Conservation (phyloP, 306 rosid genomes). For the Prunus salicina region DNA sequence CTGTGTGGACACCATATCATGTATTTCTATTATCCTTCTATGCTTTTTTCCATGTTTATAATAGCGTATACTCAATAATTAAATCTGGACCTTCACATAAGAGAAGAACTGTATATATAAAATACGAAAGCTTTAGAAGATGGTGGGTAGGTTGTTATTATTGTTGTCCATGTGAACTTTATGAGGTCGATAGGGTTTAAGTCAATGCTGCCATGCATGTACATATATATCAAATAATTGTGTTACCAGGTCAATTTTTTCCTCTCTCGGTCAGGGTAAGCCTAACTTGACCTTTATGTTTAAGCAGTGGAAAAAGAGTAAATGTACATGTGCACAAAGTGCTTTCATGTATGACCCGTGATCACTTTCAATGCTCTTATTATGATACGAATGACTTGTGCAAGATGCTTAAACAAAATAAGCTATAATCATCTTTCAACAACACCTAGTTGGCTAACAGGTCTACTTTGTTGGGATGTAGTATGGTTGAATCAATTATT, state of each 20-base stretch:
- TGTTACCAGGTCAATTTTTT: neutral
- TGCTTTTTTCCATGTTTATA: fast-evolving
- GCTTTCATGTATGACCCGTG: neutral
- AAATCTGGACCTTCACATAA: fast-evolving
- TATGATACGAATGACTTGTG: neutral
- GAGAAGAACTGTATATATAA: neutral
- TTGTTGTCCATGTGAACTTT: neutral
- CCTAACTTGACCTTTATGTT: slow-evolving; percentile 34
- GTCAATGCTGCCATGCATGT: neutral
- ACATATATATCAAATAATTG: neutral
- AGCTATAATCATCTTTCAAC: neutral
- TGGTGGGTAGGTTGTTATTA: neutral
- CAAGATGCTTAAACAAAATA: neutral
- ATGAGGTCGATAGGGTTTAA: neutral
- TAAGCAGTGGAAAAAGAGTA: slow-evolving; percentile 7
- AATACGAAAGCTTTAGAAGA: neutral
- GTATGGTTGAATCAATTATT: neutral
- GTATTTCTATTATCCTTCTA: too few species aligned
- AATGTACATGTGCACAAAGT: slow-evolving; percentile 17
- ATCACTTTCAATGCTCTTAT: neutral
- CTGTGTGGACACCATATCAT: too few species aligned
- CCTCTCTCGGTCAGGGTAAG: slow-evolving; percentile 7
- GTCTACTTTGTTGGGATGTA: neutral
- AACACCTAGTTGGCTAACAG: neutral
- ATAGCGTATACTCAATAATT: too few species aligned